Conservation (phyloP, 2,329 filamentous ascomycete genomes). For the Colletotrichum lindemuthianum region DNA sequence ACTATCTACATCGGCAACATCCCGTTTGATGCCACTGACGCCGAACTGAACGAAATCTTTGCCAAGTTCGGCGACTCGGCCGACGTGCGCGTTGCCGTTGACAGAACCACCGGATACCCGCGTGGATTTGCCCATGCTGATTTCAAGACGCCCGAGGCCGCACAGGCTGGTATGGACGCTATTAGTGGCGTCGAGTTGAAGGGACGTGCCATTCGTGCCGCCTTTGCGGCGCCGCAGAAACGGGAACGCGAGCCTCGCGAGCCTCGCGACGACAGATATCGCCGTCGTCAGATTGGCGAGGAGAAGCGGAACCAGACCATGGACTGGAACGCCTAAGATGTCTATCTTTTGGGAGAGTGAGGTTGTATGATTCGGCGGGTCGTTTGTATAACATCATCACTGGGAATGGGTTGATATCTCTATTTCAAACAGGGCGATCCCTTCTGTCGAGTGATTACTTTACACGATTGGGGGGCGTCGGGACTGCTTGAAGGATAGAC, state of each 20-base stretch:
- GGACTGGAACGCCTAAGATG: constrained; percentile 28
- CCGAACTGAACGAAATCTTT: constrained; percentile 84
- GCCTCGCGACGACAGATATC: too few relatives aligned
- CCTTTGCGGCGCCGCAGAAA: constrained; percentile 59
- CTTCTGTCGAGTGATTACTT: too few relatives aligned
- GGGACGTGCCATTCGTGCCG: constrained; percentile 72
- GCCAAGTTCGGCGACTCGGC: constrained; percentile 73
- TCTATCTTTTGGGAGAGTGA: too few relatives aligned
- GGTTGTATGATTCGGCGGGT: too few relatives aligned
- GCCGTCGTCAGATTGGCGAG: constrained; percentile 29
- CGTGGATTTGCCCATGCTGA: constrained; percentile 88
- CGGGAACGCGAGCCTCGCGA: too few relatives aligned
- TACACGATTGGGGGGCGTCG: too few relatives aligned
- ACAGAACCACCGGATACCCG: constrained; percentile 81
- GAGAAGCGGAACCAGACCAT: constrained; percentile 25
- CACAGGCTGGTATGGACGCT: constrained; percentile 66
- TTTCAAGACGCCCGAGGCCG: constrained; percentile 75
- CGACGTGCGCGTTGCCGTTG: constrained; percentile 84
- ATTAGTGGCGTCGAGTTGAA: constrained; percentile 70
- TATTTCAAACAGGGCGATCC: too few relatives aligned
- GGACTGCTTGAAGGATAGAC: too few relatives aligned
- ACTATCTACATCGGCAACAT: constrained; percentile 88
- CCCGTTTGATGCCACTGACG: constrained; percentile 85
- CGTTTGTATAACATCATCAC: too few relatives aligned
- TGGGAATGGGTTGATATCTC: too few relatives aligned